phyloP scores from a whole-genome alignment of 2,329 filamentous ascomycete genomes.

The Colletotrichum sublineola region DNA sequence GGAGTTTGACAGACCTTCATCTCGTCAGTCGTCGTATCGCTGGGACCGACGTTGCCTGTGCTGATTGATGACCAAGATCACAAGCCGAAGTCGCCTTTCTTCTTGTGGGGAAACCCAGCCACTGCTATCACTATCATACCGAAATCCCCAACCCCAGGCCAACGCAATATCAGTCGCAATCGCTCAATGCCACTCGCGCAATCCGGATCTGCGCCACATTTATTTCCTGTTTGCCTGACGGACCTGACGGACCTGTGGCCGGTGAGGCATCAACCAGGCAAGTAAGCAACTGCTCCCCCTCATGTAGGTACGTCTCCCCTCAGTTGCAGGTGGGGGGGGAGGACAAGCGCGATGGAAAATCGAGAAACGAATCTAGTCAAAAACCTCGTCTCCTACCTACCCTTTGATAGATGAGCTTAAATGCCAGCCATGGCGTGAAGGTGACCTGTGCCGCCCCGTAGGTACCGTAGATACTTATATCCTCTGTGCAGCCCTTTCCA shows the following conservation, averaged over 20 bases:
- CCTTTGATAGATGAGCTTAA: background rate
- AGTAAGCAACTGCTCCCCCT: no score
- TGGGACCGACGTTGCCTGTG: background rate
- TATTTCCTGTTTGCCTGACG: conserved; percentile 31
- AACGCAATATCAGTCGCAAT: conserved; percentile 12
- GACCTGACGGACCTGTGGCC: background rate
- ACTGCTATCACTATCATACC: conserved; percentile 22
- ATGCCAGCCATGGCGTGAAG: background rate
- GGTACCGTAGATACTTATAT: background rate
- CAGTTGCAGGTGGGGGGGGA: background rate
- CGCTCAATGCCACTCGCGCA: conserved; percentile 6
- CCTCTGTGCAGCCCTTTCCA: conserved; percentile 6
- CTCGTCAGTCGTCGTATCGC: background rate
- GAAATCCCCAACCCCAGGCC: conserved; percentile 4
- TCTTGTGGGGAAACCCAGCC: conserved; percentile 40
- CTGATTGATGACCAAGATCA: conserved; percentile 31
- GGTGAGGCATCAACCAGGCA: conserved; percentile 14
- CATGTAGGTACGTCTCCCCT: no score
- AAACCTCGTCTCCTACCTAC: background rate
- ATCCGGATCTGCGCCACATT: conserved; percentile 27
- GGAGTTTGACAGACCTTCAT: background rate
- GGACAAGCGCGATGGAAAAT: background rate
- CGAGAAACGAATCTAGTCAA: background rate
- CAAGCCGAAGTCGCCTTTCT: conserved; percentile 23
- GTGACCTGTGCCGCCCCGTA: conserved; percentile 9